Conservation (phyloP, 305 asterid genomes). For the Caryopteris hybrid region DNA sequence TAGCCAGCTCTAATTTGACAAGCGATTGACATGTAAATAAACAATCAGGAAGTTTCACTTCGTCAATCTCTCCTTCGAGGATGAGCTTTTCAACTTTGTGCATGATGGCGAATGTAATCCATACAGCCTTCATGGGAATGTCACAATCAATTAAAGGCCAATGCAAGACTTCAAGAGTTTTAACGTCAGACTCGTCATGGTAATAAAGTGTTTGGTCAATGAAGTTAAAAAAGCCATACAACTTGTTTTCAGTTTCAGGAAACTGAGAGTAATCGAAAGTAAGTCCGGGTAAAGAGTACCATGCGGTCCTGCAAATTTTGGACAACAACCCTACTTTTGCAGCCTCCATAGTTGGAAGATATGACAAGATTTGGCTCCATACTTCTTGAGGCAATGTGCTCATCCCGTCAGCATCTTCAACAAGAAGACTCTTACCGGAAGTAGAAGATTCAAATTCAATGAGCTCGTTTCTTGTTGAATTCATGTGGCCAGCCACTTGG, state of each 20-base stretch:
- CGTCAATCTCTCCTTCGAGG: not conserved
- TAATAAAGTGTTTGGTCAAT: not conserved
- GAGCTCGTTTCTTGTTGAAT: not conserved
- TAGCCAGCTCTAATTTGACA: constrained; percentile 14
- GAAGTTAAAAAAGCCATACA: not conserved
- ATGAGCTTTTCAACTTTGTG: constrained; percentile 11
- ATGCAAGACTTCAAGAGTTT: not conserved
- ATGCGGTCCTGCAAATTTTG: constrained; percentile 4
- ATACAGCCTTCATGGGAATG: not conserved
- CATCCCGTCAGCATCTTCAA: not conserved
- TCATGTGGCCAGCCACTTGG: not conserved
- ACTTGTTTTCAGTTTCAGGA: not conserved
- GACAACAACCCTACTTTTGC: constrained; percentile 14
- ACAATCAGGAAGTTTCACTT: not conserved
- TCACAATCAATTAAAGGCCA: not conserved
- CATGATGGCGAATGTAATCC: constrained; percentile 9
- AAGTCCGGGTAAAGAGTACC: not conserved
- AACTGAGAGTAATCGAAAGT: not conserved
- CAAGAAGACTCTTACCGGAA: not conserved
- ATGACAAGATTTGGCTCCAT: not conserved
- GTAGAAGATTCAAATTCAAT: not conserved
- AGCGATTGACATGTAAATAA: constrained; percentile 14
- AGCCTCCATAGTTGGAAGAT: constrained; percentile 13
- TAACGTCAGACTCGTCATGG: constrained; percentile 15
- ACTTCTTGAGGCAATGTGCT: not conserved